Conservation (phyloP, 2,329 filamentous ascomycete species). For the Cladosporium phlei region DNA sequence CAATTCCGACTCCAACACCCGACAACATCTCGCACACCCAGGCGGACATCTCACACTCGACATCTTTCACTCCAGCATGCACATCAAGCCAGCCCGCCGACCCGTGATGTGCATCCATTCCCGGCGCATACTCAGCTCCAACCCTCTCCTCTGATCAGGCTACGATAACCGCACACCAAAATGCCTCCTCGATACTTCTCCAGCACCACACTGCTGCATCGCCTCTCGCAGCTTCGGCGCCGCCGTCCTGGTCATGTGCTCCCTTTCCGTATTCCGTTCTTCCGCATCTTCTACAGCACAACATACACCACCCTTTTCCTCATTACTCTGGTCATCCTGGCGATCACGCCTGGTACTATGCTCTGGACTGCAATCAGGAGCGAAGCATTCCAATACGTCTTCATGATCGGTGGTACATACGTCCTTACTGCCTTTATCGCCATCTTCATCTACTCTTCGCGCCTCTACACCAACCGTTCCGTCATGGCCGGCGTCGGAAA, state of each 20-base stretch:
- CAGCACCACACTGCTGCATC: slow-evolving; percentile 3
- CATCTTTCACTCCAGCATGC: slow-evolving; percentile 1
- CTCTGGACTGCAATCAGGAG: slow-evolving; percentile 71
- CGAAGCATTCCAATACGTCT: slow-evolving; percentile 69
- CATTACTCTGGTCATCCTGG: slow-evolving; percentile 66
- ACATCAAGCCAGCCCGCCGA: background rate
- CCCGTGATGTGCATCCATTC: background rate
- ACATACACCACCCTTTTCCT: slow-evolving; percentile 73
- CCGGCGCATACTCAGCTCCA: background rate
- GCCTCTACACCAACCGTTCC: slow-evolving; percentile 82
- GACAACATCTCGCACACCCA: no score
- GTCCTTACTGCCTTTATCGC: slow-evolving; percentile 66
- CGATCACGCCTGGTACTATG: slow-evolving; percentile 72
- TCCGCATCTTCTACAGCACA: slow-evolving; percentile 74
- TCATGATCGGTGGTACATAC: slow-evolving; percentile 74
- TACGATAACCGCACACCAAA: background rate
- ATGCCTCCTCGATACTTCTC: slow-evolving; percentile 12
- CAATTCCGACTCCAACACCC: no score
- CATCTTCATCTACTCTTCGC: slow-evolving; percentile 70
- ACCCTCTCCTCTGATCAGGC: background rate
- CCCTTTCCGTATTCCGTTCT: slow-evolving; percentile 53
- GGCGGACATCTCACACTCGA: background rate
- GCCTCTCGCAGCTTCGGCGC: slow-evolving; percentile 2
- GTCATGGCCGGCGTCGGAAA: slow-evolving; percentile 81
- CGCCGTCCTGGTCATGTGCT: slow-evolving; percentile 21